Evolutionary conservation across 2,329 filamentous ascomycete species (phyloP).

Genomic region (Fusarium napiforme): DNA sequence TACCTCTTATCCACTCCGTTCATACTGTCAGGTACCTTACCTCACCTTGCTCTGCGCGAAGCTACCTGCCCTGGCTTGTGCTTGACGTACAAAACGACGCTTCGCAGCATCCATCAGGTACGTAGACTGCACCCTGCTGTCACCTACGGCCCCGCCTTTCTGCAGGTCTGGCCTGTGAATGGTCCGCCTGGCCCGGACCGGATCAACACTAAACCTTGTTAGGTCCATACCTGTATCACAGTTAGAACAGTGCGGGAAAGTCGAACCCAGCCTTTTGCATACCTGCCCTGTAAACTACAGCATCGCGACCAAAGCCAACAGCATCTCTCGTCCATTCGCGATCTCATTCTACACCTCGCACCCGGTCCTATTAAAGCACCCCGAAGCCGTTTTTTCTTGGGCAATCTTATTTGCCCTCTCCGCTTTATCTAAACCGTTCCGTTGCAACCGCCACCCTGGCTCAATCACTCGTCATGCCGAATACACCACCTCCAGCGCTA

Average conservation of each 20-base stretch:
- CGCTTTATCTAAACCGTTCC: slow-evolving; percentile 44
- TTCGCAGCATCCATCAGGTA: slow-evolving; percentile 20
- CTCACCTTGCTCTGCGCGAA: neutral
- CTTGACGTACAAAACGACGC: slow-evolving; percentile 29
- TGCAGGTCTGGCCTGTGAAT: slow-evolving; percentile 44
- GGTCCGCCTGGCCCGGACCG: slow-evolving; percentile 47
- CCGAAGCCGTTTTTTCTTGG: slow-evolving; percentile 11
- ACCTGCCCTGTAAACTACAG: slow-evolving; percentile 26
- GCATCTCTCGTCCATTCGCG: slow-evolving; percentile 35
- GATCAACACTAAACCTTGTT: slow-evolving; percentile 56
- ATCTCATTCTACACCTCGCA: slow-evolving; percentile 26
- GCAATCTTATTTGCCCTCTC: slow-evolving; percentile 33
- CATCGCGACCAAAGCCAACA: slow-evolving; percentile 41
- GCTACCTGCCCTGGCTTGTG: slow-evolving; percentile 23
- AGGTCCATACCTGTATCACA: slow-evolving; percentile 42
- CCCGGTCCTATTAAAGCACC: slow-evolving; percentile 17
- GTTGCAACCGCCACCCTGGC: slow-evolving; percentile 48
- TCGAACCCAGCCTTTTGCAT: slow-evolving; percentile 51
- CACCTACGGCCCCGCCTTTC: slow-evolving; percentile 16
- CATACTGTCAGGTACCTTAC: slow-evolving; percentile 18
- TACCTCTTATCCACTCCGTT: neutral
- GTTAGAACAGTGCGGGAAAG: slow-evolving; percentile 55
- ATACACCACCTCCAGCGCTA: slow-evolving; percentile 60
- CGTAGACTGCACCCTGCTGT: slow-evolving; percentile 23
- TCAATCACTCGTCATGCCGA: slow-evolving; percentile 56